phyloP scores from a whole-genome alignment of 495 filamentous ascomycete species.

The Copromyces sp. region DNA sequence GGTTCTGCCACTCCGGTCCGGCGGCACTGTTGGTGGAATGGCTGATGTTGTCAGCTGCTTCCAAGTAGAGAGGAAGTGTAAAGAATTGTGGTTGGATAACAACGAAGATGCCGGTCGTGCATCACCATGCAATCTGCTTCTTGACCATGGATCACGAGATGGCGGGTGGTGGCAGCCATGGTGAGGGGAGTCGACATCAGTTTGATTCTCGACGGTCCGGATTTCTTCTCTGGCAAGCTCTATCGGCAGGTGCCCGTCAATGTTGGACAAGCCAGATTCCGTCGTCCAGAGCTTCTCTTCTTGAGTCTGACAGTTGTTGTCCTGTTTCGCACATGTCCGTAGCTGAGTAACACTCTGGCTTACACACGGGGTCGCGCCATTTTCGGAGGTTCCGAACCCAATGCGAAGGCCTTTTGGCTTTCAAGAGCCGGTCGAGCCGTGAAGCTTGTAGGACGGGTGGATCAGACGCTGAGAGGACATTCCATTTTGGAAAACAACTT shows the following conservation, averaged over 20 bases:
- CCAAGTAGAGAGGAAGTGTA: background rate
- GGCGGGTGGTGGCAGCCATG: background rate
- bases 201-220: background rate
- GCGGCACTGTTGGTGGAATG: background rate
- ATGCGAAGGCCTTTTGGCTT: background rate
- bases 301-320: background rate
- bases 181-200: background rate
- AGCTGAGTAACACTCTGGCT: background rate
- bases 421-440: background rate
- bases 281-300: background rate
- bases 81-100: background rate
- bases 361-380: background rate
- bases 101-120: background rate
- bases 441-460: background rate
- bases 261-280: background rate
- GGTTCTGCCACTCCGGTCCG: background rate
- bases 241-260: background rate
- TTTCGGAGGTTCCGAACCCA: background rate
- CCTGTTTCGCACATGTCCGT: background rate
- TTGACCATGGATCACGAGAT: background rate
- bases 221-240: background rate
- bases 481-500: background rate
- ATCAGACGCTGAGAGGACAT: background rate
- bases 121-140: background rate
- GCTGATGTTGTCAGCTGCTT: background rate